Conservation (phyloP, 2,329 filamentous ascomycete species). For the Colletotrichum trifolii region DNA sequence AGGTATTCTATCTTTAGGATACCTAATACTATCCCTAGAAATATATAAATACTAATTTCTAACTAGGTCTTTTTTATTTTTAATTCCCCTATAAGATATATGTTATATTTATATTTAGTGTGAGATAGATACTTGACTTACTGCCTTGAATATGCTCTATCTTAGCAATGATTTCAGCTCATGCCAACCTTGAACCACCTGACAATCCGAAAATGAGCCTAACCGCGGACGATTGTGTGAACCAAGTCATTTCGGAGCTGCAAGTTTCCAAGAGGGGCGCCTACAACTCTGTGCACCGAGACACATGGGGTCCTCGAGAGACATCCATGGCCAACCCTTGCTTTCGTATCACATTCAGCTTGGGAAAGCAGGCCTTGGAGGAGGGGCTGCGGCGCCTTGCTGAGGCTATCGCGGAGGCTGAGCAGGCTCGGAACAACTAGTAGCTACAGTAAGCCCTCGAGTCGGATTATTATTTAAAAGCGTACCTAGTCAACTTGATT, state of each 20-base stretch:
- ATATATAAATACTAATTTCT: too few relatives aligned
- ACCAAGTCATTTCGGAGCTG: neutral
- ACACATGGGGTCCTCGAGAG: conserved; percentile 39
- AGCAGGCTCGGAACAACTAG: neutral
- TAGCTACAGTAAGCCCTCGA: too few relatives aligned
- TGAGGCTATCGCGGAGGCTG: neutral
- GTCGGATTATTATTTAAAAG: too few relatives aligned
- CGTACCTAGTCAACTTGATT: too few relatives aligned
- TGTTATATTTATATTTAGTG: too few relatives aligned
- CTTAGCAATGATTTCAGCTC: neutral
- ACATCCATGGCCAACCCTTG: conserved; percentile 39
- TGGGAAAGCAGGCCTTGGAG: conserved; percentile 33
- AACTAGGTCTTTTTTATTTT: too few relatives aligned
- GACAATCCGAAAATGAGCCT: neutral
- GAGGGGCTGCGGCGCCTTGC: conserved; percentile 36
- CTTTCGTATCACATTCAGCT: conserved; percentile 40
- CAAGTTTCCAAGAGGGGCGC: conserved; percentile 36
- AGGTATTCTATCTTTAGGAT: too few relatives aligned
- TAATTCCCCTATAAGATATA: too few relatives aligned
- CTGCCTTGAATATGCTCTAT: neutral
- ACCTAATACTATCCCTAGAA: too few relatives aligned
- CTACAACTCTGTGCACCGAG: conserved; percentile 33
- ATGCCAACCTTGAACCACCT: neutral
- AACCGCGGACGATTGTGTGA: neutral
- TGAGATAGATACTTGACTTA: too few relatives aligned